Evolutionary conservation across 148 eudicot genomes (phyloP), one percentile per base, ranked within the genome.

Genomic region (Fagopyrum esculentum): DNA sequence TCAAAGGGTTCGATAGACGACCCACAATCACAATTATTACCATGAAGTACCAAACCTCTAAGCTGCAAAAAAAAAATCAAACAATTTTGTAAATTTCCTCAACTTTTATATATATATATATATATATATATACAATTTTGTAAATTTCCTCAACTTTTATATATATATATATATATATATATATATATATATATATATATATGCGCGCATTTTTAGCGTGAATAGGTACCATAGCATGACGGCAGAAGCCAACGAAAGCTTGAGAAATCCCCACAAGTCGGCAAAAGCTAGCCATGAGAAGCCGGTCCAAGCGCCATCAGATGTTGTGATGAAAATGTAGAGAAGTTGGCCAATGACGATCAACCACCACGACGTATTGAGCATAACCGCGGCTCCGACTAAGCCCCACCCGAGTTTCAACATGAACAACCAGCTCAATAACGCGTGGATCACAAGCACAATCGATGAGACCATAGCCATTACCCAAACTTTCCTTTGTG

Each of bases 291-390:
- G 80, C 93, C 88, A 86, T 0, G 93, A 81, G 79, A 88, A 89
- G 5, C 93, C 97, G 43, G 80, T 82, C 97, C 97, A 91, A 44
- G 97, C 89, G 7, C 97, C 97, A 74, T 86, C 93, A 2, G 91
- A 91, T 30, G 78, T 91, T 35, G 93, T 87, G 64, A 77, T 12
- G 52, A 89, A 73, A 47, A 91, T 88, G 72, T 91, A 91, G 6
- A 86, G 13, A 13, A 89, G 74, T 69, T 91, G 93, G 15, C 78
- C 63, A 13, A 89, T 57, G 1, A 91, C 89, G 4, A 91, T 80
- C 48, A 91, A 86, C 97, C 97, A 91, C 93, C 91, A 89, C 0
- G 97, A 91, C 5, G 70, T 45, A 45, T 91, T 91, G 10, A 91
- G 88, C 78, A 80, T 78, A 49, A 89, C 54, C 0, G 97, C 97